phyloP scores from a whole-genome alignment of 2,329 filamentous ascomycete species.

The Pseudocercospora musae region DNA sequence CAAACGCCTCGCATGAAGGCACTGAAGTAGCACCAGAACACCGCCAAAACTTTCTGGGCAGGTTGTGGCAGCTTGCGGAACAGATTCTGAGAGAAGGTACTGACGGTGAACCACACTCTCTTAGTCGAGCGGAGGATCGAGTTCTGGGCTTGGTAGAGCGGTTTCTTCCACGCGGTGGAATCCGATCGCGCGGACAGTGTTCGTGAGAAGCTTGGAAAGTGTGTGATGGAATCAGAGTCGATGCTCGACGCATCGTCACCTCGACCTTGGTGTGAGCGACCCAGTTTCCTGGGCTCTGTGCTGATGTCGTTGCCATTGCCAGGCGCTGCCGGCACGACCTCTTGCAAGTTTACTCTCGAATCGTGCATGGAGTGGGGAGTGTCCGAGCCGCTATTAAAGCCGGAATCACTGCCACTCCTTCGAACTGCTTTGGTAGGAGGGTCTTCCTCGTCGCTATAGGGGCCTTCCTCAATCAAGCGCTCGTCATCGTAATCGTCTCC shows the following conservation, averaged over 20 bases:
- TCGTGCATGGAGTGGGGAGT: conserved; percentile 36
- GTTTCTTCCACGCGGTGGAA: conserved; percentile 26
- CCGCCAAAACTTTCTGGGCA: conserved; percentile 51
- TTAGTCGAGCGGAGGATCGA: conserved; percentile 23
- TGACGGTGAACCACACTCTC: conserved; percentile 29
- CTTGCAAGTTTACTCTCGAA: conserved; percentile 16
- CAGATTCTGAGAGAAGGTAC: conserved; percentile 35
- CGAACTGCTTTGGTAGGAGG: conserved; percentile 27
- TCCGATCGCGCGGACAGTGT: conserved; percentile 14
- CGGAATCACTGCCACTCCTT: conserved; percentile 37
- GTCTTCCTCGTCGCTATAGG: conserved; percentile 52
- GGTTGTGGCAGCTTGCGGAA: conserved; percentile 53
- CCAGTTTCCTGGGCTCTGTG: conserved; percentile 39
- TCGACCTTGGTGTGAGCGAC: conserved; percentile 26
- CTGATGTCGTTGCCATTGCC: conserved; percentile 48
- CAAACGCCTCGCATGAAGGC: conserved; percentile 67
- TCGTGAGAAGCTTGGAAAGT: conserved; percentile 36
- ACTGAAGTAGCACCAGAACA: conserved; percentile 39
- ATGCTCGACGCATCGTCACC: conserved; percentile 12
- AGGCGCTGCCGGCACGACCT: conserved; percentile 40
- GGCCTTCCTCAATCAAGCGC: conserved; percentile 46
- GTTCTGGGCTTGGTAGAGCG: conserved; percentile 23
- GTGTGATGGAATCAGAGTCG: conserved; percentile 51
- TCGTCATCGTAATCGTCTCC: conserved; percentile 52
- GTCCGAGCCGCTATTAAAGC: conserved; percentile 46